Evolutionary conservation across 495 filamentous ascomycete genomes (phyloP), one percentile per base, ranked within the genome.

Genomic region (Astrothelium macrocarpum): DNA sequence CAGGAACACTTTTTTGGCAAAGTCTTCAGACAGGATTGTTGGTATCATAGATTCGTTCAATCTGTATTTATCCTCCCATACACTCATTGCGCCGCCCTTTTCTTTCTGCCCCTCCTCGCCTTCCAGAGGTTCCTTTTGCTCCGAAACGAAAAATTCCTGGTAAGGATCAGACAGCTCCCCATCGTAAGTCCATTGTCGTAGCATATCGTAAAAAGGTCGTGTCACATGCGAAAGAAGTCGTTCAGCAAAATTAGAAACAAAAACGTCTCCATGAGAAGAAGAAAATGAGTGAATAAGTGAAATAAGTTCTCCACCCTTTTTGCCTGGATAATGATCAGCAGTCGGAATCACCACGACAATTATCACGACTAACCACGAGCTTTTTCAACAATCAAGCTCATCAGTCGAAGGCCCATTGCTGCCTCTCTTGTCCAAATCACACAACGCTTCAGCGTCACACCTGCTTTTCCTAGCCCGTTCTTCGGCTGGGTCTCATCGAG

Each of bases 61-160:
- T 71, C 88, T 87, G 78, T 97, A 99, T 71, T 99, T 97, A 71
- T 94, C 90, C 71, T 97, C 91, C 95, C 95, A 99, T 16, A 97
- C 95, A 61, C 89, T 95, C 23, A 88, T 90, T 18, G 90, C 89
- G 53, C 82, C 86, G 67, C 69, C 72, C 62, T 74, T 72, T 28
- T 77, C 71, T 53, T 70, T 69, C 53, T 64, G 70, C 2, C 53
- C 63, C 29, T 83, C 81, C 53, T 77, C 78, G 43, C 75, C 66
- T 9, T 80, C 78, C 9, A 18, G 18, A 53, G 76, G 79, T 42
- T 79, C 79, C 60, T 78, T 76, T 66, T 91, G 88, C 72, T 96
- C 91, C 36, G 84, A 84, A 29, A 99, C 91, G 70, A 97, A 97
- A 74, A 99, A 99, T 69, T 99, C 95, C 32, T 87, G 81, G 69